These are phyloP conservation scores for Ceratocystis cubensis DNA, from an alignment of 2,329 filamentous ascomycete species.

Conservation along the genomic window DNA sequence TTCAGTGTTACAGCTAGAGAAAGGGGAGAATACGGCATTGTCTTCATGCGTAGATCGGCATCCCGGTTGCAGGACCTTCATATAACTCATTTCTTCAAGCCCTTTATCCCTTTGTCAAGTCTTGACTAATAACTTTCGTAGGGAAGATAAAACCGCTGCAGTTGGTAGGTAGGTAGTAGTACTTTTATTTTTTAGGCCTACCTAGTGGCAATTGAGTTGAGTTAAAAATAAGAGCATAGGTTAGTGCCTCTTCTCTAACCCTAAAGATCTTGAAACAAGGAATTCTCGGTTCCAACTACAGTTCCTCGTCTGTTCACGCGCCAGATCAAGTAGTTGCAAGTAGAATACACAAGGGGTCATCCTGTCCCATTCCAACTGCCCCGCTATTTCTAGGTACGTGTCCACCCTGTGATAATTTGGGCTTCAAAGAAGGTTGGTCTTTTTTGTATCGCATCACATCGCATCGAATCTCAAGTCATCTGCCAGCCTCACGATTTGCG, in stretches of 20 bases:
- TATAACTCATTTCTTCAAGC: background rate
- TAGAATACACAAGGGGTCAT: no score
- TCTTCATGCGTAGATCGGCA: slow-evolving; percentile 5
- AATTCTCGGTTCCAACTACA: no score
- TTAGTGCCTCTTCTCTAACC: no score
- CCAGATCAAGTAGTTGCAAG: no score
- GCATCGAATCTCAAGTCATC: no score
- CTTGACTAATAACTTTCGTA: background rate
- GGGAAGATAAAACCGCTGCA: background rate
- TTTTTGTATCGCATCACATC: no score
- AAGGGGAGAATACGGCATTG: background rate
- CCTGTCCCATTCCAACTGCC: no score
- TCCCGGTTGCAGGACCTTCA: background rate
- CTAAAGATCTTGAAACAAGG: no score
- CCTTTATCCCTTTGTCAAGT: background rate
- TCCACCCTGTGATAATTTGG: background rate
- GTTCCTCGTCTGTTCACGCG: no score
- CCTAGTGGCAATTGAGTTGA: no score
- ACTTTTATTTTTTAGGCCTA: background rate
- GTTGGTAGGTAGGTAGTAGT: background rate
- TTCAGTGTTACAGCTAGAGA: background rate
- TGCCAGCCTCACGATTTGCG: no score
- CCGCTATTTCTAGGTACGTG: background rate
- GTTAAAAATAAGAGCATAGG: no score
- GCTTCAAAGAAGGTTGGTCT: background rate